phyloP scores from a whole-genome alignment of 805 yeast species.

The Phaffomyces antillensis region DNA sequence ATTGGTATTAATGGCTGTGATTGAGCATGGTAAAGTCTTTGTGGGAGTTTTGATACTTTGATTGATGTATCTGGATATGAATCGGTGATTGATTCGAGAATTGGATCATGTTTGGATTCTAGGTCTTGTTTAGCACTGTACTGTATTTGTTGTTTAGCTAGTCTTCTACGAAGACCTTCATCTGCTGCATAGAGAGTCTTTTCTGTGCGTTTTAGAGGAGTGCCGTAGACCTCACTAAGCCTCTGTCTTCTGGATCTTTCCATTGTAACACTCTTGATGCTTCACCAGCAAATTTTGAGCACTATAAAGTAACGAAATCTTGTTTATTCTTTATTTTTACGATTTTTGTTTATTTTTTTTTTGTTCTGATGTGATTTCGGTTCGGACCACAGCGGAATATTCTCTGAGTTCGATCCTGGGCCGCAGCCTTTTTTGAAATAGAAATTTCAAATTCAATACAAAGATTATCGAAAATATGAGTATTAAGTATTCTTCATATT shows the following conservation, averaged over 20 bases:
- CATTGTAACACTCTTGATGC: slow-evolving; percentile 9
- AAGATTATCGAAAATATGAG: too few species aligned
- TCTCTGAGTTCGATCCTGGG: too few species aligned
- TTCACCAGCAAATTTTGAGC: too few species aligned
- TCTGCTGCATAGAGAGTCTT: slow-evolving; percentile 9
- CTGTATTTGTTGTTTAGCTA: slow-evolving; percentile 12
- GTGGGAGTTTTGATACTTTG: slow-evolving; percentile 4
- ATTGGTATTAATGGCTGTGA: slow-evolving; percentile 50
- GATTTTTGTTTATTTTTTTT: too few species aligned
- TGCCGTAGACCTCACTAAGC: slow-evolving; percentile 22
- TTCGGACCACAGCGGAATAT: too few species aligned
- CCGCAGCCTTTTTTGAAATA: too few species aligned
- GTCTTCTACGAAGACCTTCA: not conserved
- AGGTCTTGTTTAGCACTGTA: slow-evolving; percentile 4
- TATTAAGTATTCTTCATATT: too few species aligned
- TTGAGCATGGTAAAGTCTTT: slow-evolving; percentile 2
- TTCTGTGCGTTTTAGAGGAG: slow-evolving; percentile 9
- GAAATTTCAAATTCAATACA: too few species aligned
- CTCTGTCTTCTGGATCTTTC: slow-evolving; percentile 25
- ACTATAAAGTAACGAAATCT: too few species aligned
- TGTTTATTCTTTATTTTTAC: too few species aligned
- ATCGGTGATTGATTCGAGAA: too few species aligned
- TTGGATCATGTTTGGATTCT: not conserved
- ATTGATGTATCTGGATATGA: slow-evolving; percentile 1
- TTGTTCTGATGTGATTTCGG: too few species aligned